Conservation (phyloP, 352 stramenopile genomes). For the Phytophthora idaei region DNA sequence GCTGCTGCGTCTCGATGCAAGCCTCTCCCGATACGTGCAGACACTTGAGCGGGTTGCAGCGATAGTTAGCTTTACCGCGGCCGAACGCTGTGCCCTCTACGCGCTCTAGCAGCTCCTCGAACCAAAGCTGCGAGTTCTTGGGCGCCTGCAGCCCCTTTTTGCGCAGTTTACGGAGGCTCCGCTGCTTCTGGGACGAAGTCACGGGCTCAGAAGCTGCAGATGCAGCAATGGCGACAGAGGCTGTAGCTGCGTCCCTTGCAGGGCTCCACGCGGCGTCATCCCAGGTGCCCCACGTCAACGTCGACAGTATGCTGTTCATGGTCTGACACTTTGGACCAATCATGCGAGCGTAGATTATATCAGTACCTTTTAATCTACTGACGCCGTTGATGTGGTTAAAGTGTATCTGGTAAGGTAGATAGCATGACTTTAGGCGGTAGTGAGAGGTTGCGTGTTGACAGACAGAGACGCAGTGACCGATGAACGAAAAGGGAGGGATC, state of each 20-base stretch:
- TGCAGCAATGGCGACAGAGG: not conserved
- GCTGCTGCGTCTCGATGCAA: not conserved
- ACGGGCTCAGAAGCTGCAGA: not conserved
- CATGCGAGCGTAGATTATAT: not conserved
- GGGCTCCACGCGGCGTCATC: slow-evolving; percentile 44
- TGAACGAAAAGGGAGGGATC: too few species aligned
- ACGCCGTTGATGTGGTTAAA: too few species aligned
- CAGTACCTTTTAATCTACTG: not conserved
- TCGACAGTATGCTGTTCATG: slow-evolving; percentile 80
- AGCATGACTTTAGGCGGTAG: too few species aligned
- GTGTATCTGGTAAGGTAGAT: too few species aligned
- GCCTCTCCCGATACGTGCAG: slow-evolving; percentile 23
- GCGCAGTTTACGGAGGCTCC: slow-evolving; percentile 55
- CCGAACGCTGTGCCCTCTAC: slow-evolving; percentile 55
- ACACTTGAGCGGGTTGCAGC: slow-evolving; percentile 67
- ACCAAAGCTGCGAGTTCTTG: slow-evolving; percentile 66
- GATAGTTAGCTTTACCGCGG: slow-evolving; percentile 42
- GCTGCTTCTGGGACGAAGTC: slow-evolving; percentile 21
- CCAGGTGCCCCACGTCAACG: slow-evolving; percentile 80
- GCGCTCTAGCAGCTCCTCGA: slow-evolving; percentile 69
- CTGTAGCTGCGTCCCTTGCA: not conserved
- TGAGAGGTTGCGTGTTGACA: too few species aligned
- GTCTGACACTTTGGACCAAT: slow-evolving; percentile 1
- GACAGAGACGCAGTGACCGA: too few species aligned
- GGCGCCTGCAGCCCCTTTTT: slow-evolving; percentile 54